A percentile compares a stretch with the other conserved stretches of the same genome.
Evolutionary conservation across 2,329 filamentous ascomycete genomes (phyloP).

Genomic region (Fusarium algeriense): DNA sequence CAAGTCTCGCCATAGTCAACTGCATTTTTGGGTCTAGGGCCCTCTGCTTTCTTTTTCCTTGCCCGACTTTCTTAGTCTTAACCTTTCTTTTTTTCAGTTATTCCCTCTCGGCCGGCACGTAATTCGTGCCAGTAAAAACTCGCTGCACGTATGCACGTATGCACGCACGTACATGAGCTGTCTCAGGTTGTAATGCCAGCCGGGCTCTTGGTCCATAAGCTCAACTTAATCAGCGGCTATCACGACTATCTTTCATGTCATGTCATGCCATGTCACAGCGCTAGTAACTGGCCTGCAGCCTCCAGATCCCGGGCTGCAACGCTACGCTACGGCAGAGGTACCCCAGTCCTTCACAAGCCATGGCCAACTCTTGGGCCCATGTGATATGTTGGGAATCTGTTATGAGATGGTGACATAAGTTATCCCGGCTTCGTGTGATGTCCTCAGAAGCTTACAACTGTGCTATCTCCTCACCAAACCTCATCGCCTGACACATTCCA

Average conservation of each 20-base stretch:
- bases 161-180: slow-evolving; percentile 27
- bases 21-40: slow-evolving; percentile 2
- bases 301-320: slow-evolving; percentile 31
- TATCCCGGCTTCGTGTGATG: no score
- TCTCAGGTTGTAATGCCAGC: slow-evolving; percentile 26
- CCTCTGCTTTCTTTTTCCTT: slow-evolving; percentile 29
- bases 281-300: slow-evolving; percentile 8
- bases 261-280: slow-evolving; percentile 1
- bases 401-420: no score
- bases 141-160: slow-evolving; percentile 3
- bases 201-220: slow-evolving; percentile 12
- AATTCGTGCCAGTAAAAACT: slow-evolving; percentile 13
- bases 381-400: no score
- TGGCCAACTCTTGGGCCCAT: no score
- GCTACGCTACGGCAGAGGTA: slow-evolving; percentile 26
- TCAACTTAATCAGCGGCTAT: background rate
- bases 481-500: no score
- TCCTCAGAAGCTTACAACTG: no score
- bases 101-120: slow-evolving; percentile 25
- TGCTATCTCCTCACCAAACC: no score
- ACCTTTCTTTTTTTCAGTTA: slow-evolving; percentile 28
- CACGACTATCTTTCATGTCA: slow-evolving; percentile 1
- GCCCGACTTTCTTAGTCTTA: slow-evolving; percentile 6
- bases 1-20: background rate
- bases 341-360: background rate